Evolutionary conservation across 108 stramenopile species (phyloP), one percentile per base, ranked within the genome.

Genomic region (Cyclotella baltica): DNA sequence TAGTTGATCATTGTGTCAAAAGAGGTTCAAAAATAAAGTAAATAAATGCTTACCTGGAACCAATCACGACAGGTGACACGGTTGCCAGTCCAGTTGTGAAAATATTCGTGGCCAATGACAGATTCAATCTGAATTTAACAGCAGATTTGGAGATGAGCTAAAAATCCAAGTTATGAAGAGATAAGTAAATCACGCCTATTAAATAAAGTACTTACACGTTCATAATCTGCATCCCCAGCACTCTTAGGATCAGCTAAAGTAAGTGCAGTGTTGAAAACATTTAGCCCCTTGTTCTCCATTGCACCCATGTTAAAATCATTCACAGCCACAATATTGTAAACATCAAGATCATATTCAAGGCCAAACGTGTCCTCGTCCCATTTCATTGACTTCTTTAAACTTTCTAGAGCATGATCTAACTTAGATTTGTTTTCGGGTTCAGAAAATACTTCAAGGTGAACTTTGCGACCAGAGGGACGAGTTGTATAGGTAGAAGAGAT

Each of bases 31-130:
- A n/a, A 48, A 57, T 2, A 19, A 30, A 50, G 18, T 53, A 52
- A 55, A 85, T 1, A 6, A 25, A 55, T 25, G 22, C 55, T 25
- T 55, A 55, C 55, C 59, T 96, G 93, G 82, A 99, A 98, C 99
- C 99, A 99, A 89, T 98, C 98, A 13, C 36, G 88, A 73, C 97
- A 97, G 8, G 99, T 99, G 3, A 99, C 99, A 38, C 99, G 90
- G 73, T 99, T 99, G 11, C 99, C 98, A 2, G 92, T 89, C 96
- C 95, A 97, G 69, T 98, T 99, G 89, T 99, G 99, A 71, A 99
- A 98, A 70, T 99, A 98, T 73, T 98, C 98, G 81, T 98, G 97
- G 0, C 95, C 98, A 72, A 99, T 96, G 18, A 98, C 91, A 38
- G 64, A 66, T 52, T 83, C 81, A 37, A 83, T 75, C 46, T 43